Evolutionary conservation across 805 yeast genomes (phyloP), one percentile per base, ranked within the genome.

Genomic region (Komagataella phaffii): DNA sequence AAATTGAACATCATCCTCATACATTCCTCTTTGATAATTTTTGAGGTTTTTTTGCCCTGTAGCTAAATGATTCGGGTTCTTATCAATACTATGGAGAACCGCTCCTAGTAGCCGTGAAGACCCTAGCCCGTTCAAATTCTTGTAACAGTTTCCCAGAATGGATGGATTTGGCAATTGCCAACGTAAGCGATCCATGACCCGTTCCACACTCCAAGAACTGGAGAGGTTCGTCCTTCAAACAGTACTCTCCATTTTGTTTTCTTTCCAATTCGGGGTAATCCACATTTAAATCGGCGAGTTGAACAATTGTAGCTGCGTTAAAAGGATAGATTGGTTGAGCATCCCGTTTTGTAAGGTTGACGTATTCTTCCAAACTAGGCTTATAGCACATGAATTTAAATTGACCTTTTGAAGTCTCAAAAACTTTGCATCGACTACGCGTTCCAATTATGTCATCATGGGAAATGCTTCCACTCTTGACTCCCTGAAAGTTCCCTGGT

Each of bases 141-240:
- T 63, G 51, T 55, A 67, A 17, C 70, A 68, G 55, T 76, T 76
- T 1, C 74, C 74, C 75, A 21, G 74, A 63, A 55, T 76, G 80
- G 1, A 76, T 57, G 14, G 61, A 63, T 23, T 63, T 67, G 21
- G 72, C 65, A 14, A 76, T 70, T 7, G 75, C 73, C 46, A 76
- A 50, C 3, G 76, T 64, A 49, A 76, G 57, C 2, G 80, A 74
- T 0, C 81, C 81, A 60, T 75, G 80, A 1, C 81, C 81, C 2
- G 80, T 76, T 3, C 81, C 81, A 1, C 79, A 79, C 55, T 76
- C 81, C 17, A 76, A 59, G 52, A 68, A 69, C 50, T 75, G 76
- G 8, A 64, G 51, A 1, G 75, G 74, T 3, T 61, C 57, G 6
- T 43, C 51, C 7, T 24, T 47, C 21, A 57, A 23, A 46, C 55